Evolutionary conservation across 1,284 basidiomycete genomes (phyloP).

Genomic region (Ustanciosporium gigantosporum): DNA sequence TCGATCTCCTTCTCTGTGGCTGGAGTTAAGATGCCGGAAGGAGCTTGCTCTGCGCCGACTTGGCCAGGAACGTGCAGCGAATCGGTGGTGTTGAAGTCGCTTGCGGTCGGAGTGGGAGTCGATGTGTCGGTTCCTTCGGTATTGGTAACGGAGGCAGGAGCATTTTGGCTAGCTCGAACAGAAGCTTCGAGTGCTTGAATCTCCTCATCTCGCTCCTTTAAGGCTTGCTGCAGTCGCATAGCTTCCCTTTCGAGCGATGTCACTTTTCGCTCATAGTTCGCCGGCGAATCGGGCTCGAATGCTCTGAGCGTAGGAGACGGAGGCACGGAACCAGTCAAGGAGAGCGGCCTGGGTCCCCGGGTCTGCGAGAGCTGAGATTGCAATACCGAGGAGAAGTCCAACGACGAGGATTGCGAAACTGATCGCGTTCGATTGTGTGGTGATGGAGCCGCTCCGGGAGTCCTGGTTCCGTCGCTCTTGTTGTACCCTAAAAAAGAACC

Average conservation of each 20-base stretch:
- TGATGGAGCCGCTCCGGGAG: constrained; percentile 9
- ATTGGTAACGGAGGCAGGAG: background rate
- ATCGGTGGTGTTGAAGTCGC: constrained; percentile 1
- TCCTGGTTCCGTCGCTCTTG: constrained; percentile 40
- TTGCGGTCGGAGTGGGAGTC: background rate
- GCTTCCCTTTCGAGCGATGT: constrained; percentile 50
- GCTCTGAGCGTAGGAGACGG: constrained; percentile 44
- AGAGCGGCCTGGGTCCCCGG: constrained; percentile 41
- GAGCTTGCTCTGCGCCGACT: background rate
- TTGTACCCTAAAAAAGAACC: constrained; percentile 56
- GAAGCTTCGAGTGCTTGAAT: constrained; percentile 30
- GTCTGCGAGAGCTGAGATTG: constrained; percentile 19
- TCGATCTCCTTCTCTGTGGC: constrained; percentile 32
- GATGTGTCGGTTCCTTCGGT: no score
- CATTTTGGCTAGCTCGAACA: background rate
- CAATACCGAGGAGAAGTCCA: constrained; percentile 40
- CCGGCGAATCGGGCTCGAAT: constrained; percentile 39
- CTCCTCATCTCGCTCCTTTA: constrained; percentile 54
- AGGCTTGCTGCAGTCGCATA: constrained; percentile 44
- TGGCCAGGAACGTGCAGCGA: background rate
- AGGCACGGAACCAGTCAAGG: constrained; percentile 41
- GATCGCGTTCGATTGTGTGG: constrained; percentile 41
- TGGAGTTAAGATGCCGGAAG: constrained; percentile 17
- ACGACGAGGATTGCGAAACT: constrained; percentile 51
- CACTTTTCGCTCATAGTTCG: constrained; percentile 51